These are phyloP conservation scores for Spathaspora hagerdaliae DNA, from an alignment of 805 yeast species.

Conservation along the genomic window DNA sequence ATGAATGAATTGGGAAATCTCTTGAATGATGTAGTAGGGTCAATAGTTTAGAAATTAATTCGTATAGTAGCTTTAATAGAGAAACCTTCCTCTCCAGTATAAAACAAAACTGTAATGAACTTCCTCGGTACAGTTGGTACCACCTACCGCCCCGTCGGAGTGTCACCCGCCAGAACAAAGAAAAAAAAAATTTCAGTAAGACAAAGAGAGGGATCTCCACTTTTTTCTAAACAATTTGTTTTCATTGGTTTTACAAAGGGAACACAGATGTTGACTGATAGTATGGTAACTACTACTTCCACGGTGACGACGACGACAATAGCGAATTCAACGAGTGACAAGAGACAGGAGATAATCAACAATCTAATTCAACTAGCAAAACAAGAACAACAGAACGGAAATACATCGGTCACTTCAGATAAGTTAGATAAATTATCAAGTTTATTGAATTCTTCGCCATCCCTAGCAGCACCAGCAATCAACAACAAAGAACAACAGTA, in stretches of 20 bases:
- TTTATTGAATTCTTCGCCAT: conserved; percentile 14
- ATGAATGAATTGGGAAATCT: not conserved
- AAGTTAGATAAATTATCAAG: conserved; percentile 28
- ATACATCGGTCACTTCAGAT: conserved; percentile 32
- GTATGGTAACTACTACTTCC: not conserved
- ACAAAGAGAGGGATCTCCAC: too few relatives aligned
- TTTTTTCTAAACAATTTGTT: too few relatives aligned
- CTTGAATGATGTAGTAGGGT: too few relatives aligned
- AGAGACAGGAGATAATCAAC: conserved; percentile 22
- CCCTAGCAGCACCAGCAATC: conserved; percentile 7
- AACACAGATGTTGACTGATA: not conserved
- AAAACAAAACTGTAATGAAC: too few relatives aligned
- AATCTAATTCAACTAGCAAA: conserved; percentile 28
- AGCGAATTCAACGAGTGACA: not conserved
- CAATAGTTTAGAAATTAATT: too few relatives aligned
- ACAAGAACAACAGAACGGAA: conserved; percentile 35
- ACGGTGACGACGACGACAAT: not conserved
- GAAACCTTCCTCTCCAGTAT: too few relatives aligned
- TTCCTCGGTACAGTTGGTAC: too few relatives aligned
- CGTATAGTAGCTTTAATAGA: too few relatives aligned
- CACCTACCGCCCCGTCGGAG: too few relatives aligned
- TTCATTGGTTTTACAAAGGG: too few relatives aligned
- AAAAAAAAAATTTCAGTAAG: too few relatives aligned
- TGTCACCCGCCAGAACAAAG: too few relatives aligned
- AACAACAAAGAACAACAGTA: conserved; percentile 2